phyloP scores from a whole-genome alignment of 169 alveolate species.

The Plasmodium billcollinsi region DNA sequence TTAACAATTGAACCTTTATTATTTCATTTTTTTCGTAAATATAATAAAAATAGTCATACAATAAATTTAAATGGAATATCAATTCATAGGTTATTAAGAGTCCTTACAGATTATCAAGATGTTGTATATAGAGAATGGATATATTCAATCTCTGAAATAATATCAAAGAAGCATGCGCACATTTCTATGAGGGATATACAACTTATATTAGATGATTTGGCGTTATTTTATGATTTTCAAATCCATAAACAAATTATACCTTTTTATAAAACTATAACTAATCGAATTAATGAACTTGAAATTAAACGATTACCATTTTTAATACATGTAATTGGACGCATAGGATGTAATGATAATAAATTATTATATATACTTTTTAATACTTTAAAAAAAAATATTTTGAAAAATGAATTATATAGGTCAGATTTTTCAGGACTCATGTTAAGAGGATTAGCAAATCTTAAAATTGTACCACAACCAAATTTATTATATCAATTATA shows the following conservation, averaged over 20 bases:
- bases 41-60: constrained; percentile 19
- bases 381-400: constrained; percentile 72
- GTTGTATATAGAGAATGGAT: constrained; percentile 87
- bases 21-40: constrained; percentile 73
- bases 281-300: constrained; percentile 83
- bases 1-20: constrained; percentile 71
- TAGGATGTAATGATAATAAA: constrained; percentile 81
- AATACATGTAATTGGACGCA: constrained; percentile 84
- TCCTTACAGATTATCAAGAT: constrained; percentile 85
- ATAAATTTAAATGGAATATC: constrained; percentile 66
- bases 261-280: constrained; percentile 79
- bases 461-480: constrained; percentile 82
- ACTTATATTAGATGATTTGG: constrained; percentile 84
- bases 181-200: constrained; percentile 86
- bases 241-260: constrained; percentile 81
- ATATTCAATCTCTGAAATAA: constrained; percentile 83
- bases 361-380: constrained; percentile 78
- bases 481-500: constrained; percentile 78
- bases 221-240: constrained; percentile 85
- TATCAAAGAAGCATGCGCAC: constrained; percentile 82
- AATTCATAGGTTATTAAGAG: constrained; percentile 81
- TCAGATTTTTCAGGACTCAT: constrained; percentile 83
- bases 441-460: constrained; percentile 82
- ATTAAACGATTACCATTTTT: constrained; percentile 82
- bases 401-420: constrained; percentile 80